phyloP scores from a whole-genome alignment of 768 basidiomycete species.

The Hypholoma sublateritium region DNA sequence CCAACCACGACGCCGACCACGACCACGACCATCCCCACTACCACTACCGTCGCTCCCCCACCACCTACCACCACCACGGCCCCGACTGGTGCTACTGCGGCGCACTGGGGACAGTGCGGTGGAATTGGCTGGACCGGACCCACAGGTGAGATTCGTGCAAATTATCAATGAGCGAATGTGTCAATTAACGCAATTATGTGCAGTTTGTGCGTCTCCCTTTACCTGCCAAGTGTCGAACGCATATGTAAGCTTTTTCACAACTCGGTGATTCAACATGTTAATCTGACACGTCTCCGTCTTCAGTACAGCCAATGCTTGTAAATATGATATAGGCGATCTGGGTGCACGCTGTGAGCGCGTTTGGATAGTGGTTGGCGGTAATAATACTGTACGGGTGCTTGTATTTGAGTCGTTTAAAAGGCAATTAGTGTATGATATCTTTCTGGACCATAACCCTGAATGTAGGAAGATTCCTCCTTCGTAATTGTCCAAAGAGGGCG shows the following conservation, averaged over 20 bases:
- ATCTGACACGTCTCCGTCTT: background rate
- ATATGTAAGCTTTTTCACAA: constrained; percentile 3
- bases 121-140: constrained; percentile 12
- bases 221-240: constrained; percentile 7
- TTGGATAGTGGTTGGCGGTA: no score
- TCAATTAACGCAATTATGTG: background rate
- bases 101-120: constrained; percentile 12
- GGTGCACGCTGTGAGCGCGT: no score
- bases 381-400: no score
- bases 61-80: background rate
- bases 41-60: background rate
- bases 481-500: no score
- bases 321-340: no score
- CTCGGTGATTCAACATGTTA: background rate
- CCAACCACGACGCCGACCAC: background rate
- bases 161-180: no score
- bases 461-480: no score
- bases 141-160: background rate
- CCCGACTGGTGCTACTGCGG: background rate
- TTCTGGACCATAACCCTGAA: no score
- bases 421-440: no score
- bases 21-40: background rate
- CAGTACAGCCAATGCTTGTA: constrained; percentile 9
- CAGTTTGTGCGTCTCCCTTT: constrained; percentile 4
- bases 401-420: no score